Evolutionary conservation across 495 filamentous ascomycete species (phyloP), one percentile per base, ranked within the genome.

Genomic region (Barbatosphaeria neglecta): DNA sequence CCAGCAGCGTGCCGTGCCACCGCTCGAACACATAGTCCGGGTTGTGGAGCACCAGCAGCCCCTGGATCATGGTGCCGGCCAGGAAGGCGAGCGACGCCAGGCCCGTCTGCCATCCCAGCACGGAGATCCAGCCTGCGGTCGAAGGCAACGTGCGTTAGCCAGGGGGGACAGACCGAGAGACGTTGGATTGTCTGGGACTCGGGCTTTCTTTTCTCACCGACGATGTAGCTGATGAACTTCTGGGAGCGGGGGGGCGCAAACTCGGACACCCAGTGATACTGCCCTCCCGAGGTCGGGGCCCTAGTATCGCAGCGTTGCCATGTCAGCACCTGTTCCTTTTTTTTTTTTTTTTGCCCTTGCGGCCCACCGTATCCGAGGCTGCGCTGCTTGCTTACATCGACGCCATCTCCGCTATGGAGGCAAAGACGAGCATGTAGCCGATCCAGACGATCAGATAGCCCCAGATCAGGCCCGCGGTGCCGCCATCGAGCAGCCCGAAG

Each of bases 1-100:
- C 66, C 17, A 84, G 61, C 11, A 84, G 57, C 0, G 79, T 78
- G 9, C 76, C 77, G 47, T 83, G 80, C 73, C 75, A 85, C 46
- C 58, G 58, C 48, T 79, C 57, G 28, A 70, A 68, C 2, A 57
- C 56, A 49, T 75, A 75, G 38, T 49, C 51, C 1, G 70, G 64
- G 27, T 76, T 49, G 46, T 72, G 75, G 35, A 83, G 60, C n/a
- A 76, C 68, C 41, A 80, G 63, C 15, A 81, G 59, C 0, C 76
- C 75, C 58, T 83, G 78, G 35, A 84, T 77, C 46, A 80, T 70
- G 6, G 69, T 79, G 0, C 69, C 79, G 3, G 71, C 73, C 1
- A 82, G 63, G 55, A 76, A 82, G 2, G 71, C 70, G 22, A 70
- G 63, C 1, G 71, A 64, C 0, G 81, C 72, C 13, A 74, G 72